Conservation (phyloP, 2,329 filamentous ascomycete species). For the Aspergillus oerlinghausenensis region DNA sequence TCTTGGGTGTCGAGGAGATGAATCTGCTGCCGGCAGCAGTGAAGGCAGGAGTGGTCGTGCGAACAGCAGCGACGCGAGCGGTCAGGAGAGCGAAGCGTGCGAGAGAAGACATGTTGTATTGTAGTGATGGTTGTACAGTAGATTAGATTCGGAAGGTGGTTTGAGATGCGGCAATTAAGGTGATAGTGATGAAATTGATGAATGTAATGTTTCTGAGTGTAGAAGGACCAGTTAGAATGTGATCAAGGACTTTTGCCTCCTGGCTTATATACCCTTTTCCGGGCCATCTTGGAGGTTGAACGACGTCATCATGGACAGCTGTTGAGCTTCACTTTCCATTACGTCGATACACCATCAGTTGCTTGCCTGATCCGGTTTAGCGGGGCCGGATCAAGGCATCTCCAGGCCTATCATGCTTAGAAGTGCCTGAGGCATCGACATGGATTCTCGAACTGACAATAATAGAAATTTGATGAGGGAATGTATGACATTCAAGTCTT, state of each 20-base stretch:
- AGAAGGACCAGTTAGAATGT: neutral
- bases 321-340: slow-evolving; percentile 8
- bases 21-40: slow-evolving; percentile 17
- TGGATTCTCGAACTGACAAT: too few relatives aligned
- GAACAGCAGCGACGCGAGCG: slow-evolving; percentile 17
- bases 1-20: slow-evolving; percentile 51
- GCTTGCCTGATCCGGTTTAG: slow-evolving; percentile 7
- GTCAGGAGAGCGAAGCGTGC: slow-evolving; percentile 28
- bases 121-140: neutral
- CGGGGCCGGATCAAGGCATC: neutral
- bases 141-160: neutral
- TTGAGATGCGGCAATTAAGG: neutral
- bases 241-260: neutral
- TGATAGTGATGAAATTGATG: neutral
- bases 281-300: neutral
- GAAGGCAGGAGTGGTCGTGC: slow-evolving; percentile 10
- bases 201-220: neutral
- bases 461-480: too few relatives aligned
- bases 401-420: neutral
- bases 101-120: slow-evolving; percentile 33
- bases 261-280: slow-evolving; percentile 1
- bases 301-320: slow-evolving; percentile 3
- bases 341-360: slow-evolving; percentile 25
- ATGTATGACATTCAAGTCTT: too few relatives aligned
- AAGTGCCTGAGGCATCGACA: neutral